phyloP scores from a whole-genome alignment of 2,329 filamentous ascomycete species.

The Botrytis porri region DNA sequence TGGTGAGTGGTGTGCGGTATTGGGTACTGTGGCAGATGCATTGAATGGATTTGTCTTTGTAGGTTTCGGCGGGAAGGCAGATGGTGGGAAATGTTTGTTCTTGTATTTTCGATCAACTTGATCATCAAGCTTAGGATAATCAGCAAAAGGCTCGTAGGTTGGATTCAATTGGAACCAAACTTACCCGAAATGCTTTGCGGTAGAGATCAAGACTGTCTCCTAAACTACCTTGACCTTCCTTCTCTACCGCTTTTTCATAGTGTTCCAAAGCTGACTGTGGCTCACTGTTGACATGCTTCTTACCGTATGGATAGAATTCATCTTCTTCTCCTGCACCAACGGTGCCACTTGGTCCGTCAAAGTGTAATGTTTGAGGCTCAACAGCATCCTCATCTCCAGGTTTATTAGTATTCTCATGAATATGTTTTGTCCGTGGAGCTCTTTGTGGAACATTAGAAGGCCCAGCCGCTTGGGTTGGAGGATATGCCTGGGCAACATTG shows the following conservation, averaged over 20 bases:
- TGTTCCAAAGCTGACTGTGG: constrained; percentile 82
- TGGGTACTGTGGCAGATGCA: constrained; percentile 50
- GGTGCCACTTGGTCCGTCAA: constrained; percentile 22
- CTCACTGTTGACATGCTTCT: constrained; percentile 40
- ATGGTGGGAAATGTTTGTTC: constrained; percentile 82
- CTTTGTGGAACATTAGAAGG: constrained; percentile 26
- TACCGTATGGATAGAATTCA: constrained; percentile 4
- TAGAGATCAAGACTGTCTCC: constrained; percentile 88
- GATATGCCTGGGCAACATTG: constrained; percentile 25
- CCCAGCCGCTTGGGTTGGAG: constrained; percentile 15
- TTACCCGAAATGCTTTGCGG: constrained; percentile 81
- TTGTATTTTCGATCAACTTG: constrained; percentile 83
- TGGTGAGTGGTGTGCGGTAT: constrained; percentile 55
- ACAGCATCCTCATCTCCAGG: constrained; percentile 26
- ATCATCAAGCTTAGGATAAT: constrained; percentile 65
- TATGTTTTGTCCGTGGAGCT: constrained; percentile 20
- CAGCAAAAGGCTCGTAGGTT: constrained; percentile 6
- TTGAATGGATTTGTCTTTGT: constrained; percentile 43
- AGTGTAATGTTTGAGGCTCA: constrained; percentile 19
- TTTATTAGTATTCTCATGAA: background rate
- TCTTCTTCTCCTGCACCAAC: constrained; percentile 19
- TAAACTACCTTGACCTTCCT: constrained; percentile 78
- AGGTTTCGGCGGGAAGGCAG: constrained; percentile 48
- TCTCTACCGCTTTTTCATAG: constrained; percentile 88
- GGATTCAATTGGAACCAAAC: constrained; percentile 26